A percentile compares a stretch with the other conserved stretches of the same genome.
phyloP scores from a whole-genome alignment of 208 protist genomes.

The Herpetomonas muscarum region DNA sequence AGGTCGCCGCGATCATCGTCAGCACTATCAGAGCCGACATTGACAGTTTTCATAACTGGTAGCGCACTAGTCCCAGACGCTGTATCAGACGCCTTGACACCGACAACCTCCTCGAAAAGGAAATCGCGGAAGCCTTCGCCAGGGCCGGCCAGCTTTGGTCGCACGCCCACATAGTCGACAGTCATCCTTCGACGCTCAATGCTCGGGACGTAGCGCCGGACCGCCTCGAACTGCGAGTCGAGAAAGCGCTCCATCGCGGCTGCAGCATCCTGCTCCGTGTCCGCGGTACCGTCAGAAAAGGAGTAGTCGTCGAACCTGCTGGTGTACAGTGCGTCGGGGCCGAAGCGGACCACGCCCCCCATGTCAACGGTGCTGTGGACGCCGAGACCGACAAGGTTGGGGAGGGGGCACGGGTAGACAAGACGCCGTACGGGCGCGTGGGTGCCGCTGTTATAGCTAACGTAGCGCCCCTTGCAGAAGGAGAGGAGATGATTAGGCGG shows the following conservation, averaged over 20 bases:
- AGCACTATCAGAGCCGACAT: background rate
- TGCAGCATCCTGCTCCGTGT: background rate
- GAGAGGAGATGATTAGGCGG: conserved; percentile 20
- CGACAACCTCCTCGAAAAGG: conserved; percentile 23
- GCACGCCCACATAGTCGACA: conserved; percentile 32
- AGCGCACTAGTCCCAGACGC: background rate
- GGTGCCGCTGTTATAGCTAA: conserved; percentile 20
- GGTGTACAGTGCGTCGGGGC: conserved; percentile 26
- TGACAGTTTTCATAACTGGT: conserved; percentile 6
- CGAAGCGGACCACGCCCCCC: conserved; percentile 31
- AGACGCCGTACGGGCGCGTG: conserved; percentile 18
- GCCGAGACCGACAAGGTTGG: conserved; percentile 27
- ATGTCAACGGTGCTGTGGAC: conserved; percentile 43
- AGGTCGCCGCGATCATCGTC: background rate
- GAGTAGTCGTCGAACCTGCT: conserved; percentile 15
- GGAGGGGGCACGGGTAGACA: conserved; percentile 33
- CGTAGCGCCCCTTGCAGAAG: conserved; percentile 33
- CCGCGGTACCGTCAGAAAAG: background rate
- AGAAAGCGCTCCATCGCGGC: conserved; percentile 25
- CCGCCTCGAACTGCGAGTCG: conserved; percentile 18
- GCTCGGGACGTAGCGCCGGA: conserved; percentile 25
- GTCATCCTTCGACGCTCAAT: conserved; percentile 21
- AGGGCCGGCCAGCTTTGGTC: conserved; percentile 27
- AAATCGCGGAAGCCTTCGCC: conserved; percentile 42
- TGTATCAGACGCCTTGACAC: background rate